A percentile compares a stretch with the other conserved stretches of the same genome.
Evolutionary conservation across 805 yeast genomes (phyloP).

Genomic region (Barnettozyma wickerhamii): DNA sequence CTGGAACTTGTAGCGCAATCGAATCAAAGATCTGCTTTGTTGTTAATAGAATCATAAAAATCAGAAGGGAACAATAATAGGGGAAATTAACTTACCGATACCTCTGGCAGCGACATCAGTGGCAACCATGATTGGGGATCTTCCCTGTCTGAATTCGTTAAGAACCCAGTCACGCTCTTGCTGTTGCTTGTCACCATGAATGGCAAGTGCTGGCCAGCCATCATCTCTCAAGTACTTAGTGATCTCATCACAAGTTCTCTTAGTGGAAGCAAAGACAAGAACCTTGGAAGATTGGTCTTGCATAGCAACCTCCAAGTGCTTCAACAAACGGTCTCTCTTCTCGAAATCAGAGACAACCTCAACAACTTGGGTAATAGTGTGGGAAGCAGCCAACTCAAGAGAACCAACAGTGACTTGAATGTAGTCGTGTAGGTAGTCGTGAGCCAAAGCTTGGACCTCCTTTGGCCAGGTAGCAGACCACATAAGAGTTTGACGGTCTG

Average conservation of each 20-base stretch:
- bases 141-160: conserved; percentile 86
- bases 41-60: conserved; percentile 17
- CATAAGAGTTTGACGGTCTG: conserved; percentile 98
- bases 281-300: conserved; percentile 65
- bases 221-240: conserved; percentile 89
- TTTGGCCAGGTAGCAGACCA: conserved; percentile 99
- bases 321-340: conserved; percentile 85
- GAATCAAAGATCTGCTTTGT: conserved; percentile 20
- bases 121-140: conserved; percentile 96
- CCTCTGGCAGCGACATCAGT: conserved; percentile 99
- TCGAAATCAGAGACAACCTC: conserved; percentile 91
- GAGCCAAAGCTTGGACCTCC: conserved; percentile 90
- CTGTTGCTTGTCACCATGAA: conserved; percentile 98
- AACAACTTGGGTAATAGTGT: conserved; percentile 88
- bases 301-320: conserved; percentile 81
- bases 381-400: conserved; percentile 92
- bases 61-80: conserved; percentile 2
- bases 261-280: conserved; percentile 91
- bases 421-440: conserved; percentile 87
- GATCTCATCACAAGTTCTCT: conserved; percentile 95
- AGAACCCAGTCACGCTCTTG: conserved; percentile 99
- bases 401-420: conserved; percentile 98
- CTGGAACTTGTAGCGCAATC: conserved; percentile 1
- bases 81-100: conserved; percentile 75
- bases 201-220: conserved; percentile 98